Percentiles rank a stretch among this genome's conserved stretches.
These are phyloP conservation scores for Mariannaea elegans DNA, from an alignment of 2,329 filamentous ascomycete species.

Conservation along the genomic window DNA sequence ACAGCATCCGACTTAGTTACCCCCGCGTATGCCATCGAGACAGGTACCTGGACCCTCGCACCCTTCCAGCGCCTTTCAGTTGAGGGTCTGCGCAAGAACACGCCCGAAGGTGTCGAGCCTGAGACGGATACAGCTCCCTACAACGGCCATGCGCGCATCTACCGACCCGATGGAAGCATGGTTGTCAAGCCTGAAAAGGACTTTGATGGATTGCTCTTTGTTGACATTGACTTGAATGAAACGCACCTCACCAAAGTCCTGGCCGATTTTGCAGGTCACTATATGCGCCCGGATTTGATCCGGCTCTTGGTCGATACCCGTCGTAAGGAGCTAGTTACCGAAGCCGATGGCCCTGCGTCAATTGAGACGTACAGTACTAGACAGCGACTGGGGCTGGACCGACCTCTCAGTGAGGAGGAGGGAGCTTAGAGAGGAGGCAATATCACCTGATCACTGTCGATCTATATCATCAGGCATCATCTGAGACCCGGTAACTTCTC, in stretches of 20 bases:
- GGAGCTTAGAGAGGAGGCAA: neutral
- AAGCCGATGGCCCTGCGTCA: neutral
- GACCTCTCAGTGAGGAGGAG: constrained; percentile 13
- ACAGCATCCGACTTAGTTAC: constrained; percentile 38
- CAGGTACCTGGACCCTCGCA: constrained; percentile 38
- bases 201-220: constrained; percentile 59
- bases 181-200: constrained; percentile 38
- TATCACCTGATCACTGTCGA: too few relatives aligned
- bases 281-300: constrained; percentile 52
- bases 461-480: too few relatives aligned
- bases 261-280: constrained; percentile 48
- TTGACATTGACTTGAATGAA: constrained; percentile 58
- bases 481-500: too few relatives aligned
- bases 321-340: constrained; percentile 21
- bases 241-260: constrained; percentile 38
- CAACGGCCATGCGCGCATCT: constrained; percentile 39
- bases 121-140: constrained; percentile 35
- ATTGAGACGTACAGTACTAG: constrained; percentile 15
- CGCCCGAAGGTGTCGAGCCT: constrained; percentile 37
- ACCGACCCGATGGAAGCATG: constrained; percentile 37
- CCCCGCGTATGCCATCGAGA: constrained; percentile 38
- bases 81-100: constrained; percentile 37
- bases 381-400: constrained; percentile 9
- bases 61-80: constrained; percentile 37
- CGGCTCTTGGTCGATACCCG: constrained; percentile 45